Conservation (phyloP, 805 yeast genomes). For the Schwanniomyces pseudopolymorphus region DNA sequence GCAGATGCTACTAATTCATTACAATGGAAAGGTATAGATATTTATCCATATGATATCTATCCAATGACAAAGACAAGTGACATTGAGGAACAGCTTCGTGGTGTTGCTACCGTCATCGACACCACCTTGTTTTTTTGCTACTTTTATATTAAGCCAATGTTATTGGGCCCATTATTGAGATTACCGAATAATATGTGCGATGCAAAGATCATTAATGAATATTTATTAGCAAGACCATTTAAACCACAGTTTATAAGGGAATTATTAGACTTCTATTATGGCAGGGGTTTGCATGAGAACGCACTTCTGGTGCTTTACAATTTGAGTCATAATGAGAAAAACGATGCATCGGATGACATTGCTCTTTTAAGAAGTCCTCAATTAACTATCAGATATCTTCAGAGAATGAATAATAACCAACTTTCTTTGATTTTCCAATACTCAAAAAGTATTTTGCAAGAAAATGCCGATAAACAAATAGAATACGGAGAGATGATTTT, state of each 20-base stretch:
- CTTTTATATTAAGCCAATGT: slow-evolving; percentile 60
- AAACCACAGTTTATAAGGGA: slow-evolving; percentile 53
- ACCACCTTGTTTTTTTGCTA: slow-evolving; percentile 78
- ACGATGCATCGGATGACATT: slow-evolving; percentile 16
- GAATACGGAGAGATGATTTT: slow-evolving; percentile 52
- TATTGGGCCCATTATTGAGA: slow-evolving; percentile 82
- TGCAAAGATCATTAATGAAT: slow-evolving; percentile 55
- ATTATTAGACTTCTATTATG: slow-evolving; percentile 72
- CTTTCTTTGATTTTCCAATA: slow-evolving; percentile 58
- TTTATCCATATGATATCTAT: slow-evolving; percentile 44
- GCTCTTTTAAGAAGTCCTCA: slow-evolving; percentile 37
- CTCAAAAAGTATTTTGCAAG: slow-evolving; percentile 50
- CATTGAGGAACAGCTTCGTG: slow-evolving; percentile 19
- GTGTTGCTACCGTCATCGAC: slow-evolving; percentile 57
- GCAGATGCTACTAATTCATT: slow-evolving; percentile 24
- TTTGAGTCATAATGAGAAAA: slow-evolving; percentile 16
- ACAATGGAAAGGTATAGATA: slow-evolving; percentile 48
- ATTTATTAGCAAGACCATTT: slow-evolving; percentile 42
- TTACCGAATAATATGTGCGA: slow-evolving; percentile 72
- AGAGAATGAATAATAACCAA: slow-evolving; percentile 48
- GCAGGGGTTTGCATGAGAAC: slow-evolving; percentile 58
- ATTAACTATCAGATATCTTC: slow-evolving; percentile 56
- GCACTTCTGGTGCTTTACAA: slow-evolving; percentile 63
- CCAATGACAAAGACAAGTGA: slow-evolving; percentile 23
- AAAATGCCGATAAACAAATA: slow-evolving; percentile 18